Percentiles rank a stretch among this genome's conserved stretches.
These are phyloP conservation scores for Exobasidium cylindrosporum DNA, from an alignment of 1,284 basidiomycete species.

Conservation along the genomic window DNA sequence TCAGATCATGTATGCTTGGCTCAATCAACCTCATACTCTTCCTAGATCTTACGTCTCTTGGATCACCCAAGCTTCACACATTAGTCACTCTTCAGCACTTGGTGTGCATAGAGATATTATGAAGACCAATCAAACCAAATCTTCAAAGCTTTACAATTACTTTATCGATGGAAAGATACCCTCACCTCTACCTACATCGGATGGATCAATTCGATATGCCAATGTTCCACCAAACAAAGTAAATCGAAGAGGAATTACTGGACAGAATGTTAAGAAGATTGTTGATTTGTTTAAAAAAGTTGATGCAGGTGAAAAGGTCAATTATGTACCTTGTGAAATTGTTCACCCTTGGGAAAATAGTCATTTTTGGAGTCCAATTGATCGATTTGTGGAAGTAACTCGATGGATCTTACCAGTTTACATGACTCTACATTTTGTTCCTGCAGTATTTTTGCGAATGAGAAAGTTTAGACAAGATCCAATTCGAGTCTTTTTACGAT, in stretches of 20 bases:
- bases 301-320: slow-evolving; percentile 18
- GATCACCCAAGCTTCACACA: slow-evolving; percentile 49
- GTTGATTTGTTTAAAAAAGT: slow-evolving; percentile 39
- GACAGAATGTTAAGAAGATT: slow-evolving; percentile 36
- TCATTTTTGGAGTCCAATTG: slow-evolving; percentile 67
- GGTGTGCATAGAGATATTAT: slow-evolving; percentile 14
- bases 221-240: slow-evolving; percentile 30
- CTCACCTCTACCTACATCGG: slow-evolving; percentile 25
- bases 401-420: slow-evolving; percentile 76
- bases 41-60: slow-evolving; percentile 40
- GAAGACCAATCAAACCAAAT: slow-evolving; percentile 11
- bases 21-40: slow-evolving; percentile 55
- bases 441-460: slow-evolving; percentile 57
- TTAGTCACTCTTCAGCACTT: slow-evolving; percentile 20
- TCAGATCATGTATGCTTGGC: slow-evolving; percentile 75
- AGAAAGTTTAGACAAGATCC: slow-evolving; percentile 47
- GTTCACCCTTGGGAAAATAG: slow-evolving; percentile 76
- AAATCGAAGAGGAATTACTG: slow-evolving; percentile 42
- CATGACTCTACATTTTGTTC: slow-evolving; percentile 84
- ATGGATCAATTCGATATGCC: slow-evolving; percentile 32
- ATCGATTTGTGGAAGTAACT: slow-evolving; percentile 77
- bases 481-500: slow-evolving; percentile 55
- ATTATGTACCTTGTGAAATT: slow-evolving; percentile 50
- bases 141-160: slow-evolving; percentile 21
- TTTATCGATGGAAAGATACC: slow-evolving; percentile 33